phyloP scores from a whole-genome alignment of 441 rosid species.

The Cnidoscolus chayamansa region DNA sequence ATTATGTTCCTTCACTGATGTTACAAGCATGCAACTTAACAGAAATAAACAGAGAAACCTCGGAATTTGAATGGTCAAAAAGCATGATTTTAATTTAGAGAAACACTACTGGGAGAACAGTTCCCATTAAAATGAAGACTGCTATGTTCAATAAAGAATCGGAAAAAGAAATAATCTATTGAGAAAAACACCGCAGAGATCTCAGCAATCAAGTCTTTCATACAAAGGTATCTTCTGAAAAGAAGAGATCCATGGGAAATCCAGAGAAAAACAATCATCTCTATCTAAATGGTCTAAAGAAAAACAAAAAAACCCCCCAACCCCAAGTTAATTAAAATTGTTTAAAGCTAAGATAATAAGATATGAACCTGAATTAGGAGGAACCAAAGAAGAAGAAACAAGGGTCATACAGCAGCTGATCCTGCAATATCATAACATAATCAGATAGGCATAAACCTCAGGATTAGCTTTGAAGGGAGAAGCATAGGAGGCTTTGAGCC shows the following conservation, averaged over 20 bases:
- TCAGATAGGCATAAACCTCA: slow-evolving; percentile 25
- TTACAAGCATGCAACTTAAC: not conserved
- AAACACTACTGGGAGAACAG: not conserved
- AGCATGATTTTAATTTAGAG: no score
- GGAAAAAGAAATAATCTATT: not conserved
- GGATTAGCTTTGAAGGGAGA: slow-evolving; percentile 28
- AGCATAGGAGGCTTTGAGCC: not conserved
- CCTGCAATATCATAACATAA: slow-evolving; percentile 32
- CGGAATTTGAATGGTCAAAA: not conserved
- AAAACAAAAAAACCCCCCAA: not conserved
- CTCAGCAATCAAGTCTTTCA: slow-evolving; percentile 2
- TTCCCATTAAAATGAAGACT: slow-evolving; percentile 4
- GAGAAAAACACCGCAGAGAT: not conserved
- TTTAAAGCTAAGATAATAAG: not conserved
- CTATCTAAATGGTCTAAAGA: no score
- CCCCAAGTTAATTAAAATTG: not conserved
- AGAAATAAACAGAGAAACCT: not conserved
- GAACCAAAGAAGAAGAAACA: slow-evolving; percentile 21
- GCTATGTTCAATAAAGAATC: not conserved
- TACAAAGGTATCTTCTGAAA: not conserved
- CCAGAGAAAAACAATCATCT: not conserved
- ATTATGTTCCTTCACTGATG: not conserved
- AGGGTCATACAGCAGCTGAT: slow-evolving; percentile 20
- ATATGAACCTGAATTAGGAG: slow-evolving; percentile 33
- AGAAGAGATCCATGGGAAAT: slow-evolving; percentile 4